phyloP scores from a whole-genome alignment of 495 filamentous ascomycete genomes.

The Penicillium paxilli region DNA sequence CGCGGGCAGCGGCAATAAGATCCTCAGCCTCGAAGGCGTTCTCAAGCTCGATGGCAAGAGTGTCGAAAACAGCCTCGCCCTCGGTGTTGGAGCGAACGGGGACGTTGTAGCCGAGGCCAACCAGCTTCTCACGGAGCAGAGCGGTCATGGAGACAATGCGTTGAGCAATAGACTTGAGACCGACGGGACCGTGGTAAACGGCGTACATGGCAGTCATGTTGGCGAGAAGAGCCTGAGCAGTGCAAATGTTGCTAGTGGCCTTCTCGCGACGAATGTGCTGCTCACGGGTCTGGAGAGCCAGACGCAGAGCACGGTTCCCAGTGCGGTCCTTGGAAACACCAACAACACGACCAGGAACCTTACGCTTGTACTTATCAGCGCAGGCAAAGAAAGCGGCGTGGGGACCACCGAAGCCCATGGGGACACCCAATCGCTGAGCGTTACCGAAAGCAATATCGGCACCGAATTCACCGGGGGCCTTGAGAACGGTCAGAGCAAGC shows the following conservation, averaged over 20 bases:
- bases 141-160: conserved; percentile 69
- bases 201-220: conserved; percentile 99
- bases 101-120: conserved; percentile 64
- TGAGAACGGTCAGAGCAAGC: conserved; percentile 84
- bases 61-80: conserved; percentile 72
- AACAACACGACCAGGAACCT: conserved; percentile 91
- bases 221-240: conserved; percentile 89
- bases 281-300: conserved; percentile 92
- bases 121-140: conserved; percentile 66
- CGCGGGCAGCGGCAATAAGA: conserved; percentile 48
- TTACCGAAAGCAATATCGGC: conserved; percentile 97
- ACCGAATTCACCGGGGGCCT: conserved; percentile 92
- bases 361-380: conserved; percentile 88
- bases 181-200: conserved; percentile 91
- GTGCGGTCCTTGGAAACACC: conserved; percentile 91
- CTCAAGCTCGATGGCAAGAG: conserved; percentile 65
- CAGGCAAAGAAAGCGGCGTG: conserved; percentile 98
- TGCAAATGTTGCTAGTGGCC: conserved; percentile 98
- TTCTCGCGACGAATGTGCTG: conserved; percentile 98
- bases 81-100: conserved; percentile 54
- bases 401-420: conserved; percentile 90
- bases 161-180: conserved; percentile 83
- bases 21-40: conserved; percentile 46
- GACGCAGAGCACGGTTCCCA: conserved; percentile 78
- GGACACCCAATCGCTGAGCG: conserved; percentile 92